Percentiles rank a stretch among this genome's conserved stretches.
Evolutionary conservation across 257 asterid genomes (phyloP).

Genomic region (Solanum piurae): DNA sequence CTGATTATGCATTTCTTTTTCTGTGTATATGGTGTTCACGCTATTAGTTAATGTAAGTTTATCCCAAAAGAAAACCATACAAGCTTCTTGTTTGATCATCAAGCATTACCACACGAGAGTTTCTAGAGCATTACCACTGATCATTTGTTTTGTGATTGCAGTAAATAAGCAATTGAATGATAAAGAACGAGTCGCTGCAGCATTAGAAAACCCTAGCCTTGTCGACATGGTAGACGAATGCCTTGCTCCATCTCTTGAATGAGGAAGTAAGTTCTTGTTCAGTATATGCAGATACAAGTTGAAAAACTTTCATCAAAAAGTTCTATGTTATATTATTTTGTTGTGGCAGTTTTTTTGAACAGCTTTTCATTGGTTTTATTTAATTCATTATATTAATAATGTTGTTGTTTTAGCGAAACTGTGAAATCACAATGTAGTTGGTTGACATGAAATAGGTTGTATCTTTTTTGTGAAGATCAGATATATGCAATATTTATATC

Average conservation of each 20-base stretch:
- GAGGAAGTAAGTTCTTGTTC: slow-evolving; percentile 6
- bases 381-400: not conserved
- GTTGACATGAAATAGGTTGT: not conserved
- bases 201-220: slow-evolving; percentile 77
- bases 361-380: not conserved
- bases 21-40: not conserved
- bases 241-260: slow-evolving; percentile 62
- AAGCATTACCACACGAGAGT: not conserved
- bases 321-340: not conserved
- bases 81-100: not conserved
- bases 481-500: not conserved
- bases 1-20: not conserved
- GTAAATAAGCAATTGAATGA: slow-evolving; percentile 94
- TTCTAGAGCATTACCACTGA: not conserved
- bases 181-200: slow-evolving; percentile 94
- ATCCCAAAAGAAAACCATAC: not conserved
- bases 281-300: not conserved
- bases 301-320: not conserved
- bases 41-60: not conserved
- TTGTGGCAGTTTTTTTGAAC: not conserved
- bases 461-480: not conserved
- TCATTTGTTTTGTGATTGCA: slow-evolving; percentile 17
- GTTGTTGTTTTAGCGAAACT: not conserved
- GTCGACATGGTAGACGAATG: slow-evolving; percentile 78
- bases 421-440: not conserved